Evolutionary conservation across 1,284 basidiomycete species (phyloP), one percentile per base, ranked within the genome.

Genomic region (Pseudozyma sp.): DNA sequence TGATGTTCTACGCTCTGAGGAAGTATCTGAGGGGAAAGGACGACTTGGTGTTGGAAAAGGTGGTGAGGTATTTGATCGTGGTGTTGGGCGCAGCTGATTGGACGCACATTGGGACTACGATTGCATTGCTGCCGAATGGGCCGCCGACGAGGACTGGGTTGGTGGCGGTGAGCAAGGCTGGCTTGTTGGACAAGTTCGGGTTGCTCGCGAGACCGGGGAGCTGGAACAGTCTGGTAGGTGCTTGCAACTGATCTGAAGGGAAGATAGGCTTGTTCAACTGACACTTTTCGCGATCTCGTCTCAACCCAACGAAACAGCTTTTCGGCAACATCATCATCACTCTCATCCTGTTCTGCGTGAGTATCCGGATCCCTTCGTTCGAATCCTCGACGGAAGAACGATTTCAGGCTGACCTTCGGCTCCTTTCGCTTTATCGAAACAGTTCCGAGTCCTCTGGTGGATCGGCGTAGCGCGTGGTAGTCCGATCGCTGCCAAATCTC

Each of bases 241-340:
- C 7, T n/a, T 42, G 40, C 2, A 37, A 10, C 8, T 9, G 35
- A 37, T 37, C 35, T 2, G 14, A 37, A 10, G 35, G 35, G 10
- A 5, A 37, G 5, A 37, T 10, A 9, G 1, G 7, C 6, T 42
- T 31, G 3, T 24, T 17, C 4, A n/a, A 33, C 59, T 55, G 44
- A 62, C 50, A 34, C 7, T 43, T 34, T 1, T 7, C 42, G 19
- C 10, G 39, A 11, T n/a, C 4, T n/a, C 11, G n/a, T 39, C 30
- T 35, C 11, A 9, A 24, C 24, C 24, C 24, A 24, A 8, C 30
- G 16, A 7, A 1, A 45, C 54, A 75, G 70, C 69, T 81, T 7
- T 81, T 81, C 47, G 79, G 79, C 7, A 81, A 81, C 59, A 75
- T 81, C 45, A 56, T 77, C 52, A 79, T 81, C 66, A 79, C 79